Percentiles rank a stretch among this genome's conserved stretches.
These are phyloP conservation scores for Hamamelis virginiana DNA, from an alignment of 164 flowering plant genomes.

Conservation along the genomic window DNA sequence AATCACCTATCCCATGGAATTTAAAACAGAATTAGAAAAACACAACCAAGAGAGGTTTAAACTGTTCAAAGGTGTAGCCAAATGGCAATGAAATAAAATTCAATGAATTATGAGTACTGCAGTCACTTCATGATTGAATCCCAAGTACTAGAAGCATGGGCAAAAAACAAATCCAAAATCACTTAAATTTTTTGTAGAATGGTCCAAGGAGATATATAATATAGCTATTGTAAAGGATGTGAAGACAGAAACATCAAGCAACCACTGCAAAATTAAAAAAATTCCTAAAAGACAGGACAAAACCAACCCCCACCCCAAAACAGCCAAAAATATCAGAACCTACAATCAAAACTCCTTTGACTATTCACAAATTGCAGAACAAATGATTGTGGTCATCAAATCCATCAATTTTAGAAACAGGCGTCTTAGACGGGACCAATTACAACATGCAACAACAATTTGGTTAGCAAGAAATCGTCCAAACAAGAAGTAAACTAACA, in stretches of 20 bases:
- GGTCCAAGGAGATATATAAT: not conserved
- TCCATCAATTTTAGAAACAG: too few relatives aligned
- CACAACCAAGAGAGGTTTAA: not conserved
- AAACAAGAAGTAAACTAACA: not conserved
- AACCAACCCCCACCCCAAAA: too few relatives aligned
- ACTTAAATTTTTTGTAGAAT: not conserved
- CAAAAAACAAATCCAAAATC: not conserved
- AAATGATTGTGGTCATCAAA: too few relatives aligned
- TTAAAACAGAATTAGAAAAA: constrained; percentile 1
- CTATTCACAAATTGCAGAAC: too few relatives aligned
- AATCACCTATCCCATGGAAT: constrained; percentile 49
- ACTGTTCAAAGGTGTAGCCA: not conserved
- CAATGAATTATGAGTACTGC: not conserved
- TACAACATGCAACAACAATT: not conserved
- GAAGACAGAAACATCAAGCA: too few relatives aligned
- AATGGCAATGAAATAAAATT: not conserved
- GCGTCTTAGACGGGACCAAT: too few relatives aligned
- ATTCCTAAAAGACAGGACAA: too few relatives aligned
- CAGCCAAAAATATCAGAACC: too few relatives aligned
- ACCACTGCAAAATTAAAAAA: too few relatives aligned
- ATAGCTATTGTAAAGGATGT: not conserved
- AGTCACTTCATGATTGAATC: not conserved
- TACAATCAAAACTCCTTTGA: too few relatives aligned
- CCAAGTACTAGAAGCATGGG: not conserved
- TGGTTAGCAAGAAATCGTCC: not conserved